A percentile compares a stretch with the other conserved stretches of the same genome.
Evolutionary conservation across 1,139 yeast genomes (phyloP).

Genomic region (Tardiomyces depauwii): DNA sequence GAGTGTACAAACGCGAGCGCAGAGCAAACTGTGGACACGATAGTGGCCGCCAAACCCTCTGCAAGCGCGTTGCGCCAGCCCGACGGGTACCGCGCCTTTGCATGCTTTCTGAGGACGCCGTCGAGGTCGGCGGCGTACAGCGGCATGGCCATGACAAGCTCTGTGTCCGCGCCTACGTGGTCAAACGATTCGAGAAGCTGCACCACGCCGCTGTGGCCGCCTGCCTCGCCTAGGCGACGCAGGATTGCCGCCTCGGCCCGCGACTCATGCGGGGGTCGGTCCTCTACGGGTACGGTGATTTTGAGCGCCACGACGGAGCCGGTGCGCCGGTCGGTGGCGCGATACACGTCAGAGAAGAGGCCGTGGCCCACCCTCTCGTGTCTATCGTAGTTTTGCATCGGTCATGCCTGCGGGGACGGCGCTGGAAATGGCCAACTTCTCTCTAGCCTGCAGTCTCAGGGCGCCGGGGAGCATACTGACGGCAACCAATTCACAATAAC

Average conservation of each 20-base stretch:
- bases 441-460: too few relatives aligned
- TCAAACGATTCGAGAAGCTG: constrained; percentile 19
- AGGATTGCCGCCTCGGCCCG: constrained; percentile 32
- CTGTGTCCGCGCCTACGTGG: constrained; percentile 22
- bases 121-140: constrained; percentile 27
- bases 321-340: constrained; percentile 9
- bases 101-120: constrained; percentile 22
- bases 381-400: not conserved
- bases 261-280: constrained; percentile 39
- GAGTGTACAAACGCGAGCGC: constrained; percentile 45
- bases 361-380: constrained; percentile 18
- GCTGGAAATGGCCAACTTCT: too few relatives aligned
- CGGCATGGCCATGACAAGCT: constrained; percentile 34
- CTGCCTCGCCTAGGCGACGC: constrained; percentile 13
- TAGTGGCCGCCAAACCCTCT: constrained; percentile 15
- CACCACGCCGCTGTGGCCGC: constrained; percentile 11
- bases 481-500: too few relatives aligned
- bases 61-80: constrained; percentile 23
- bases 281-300: constrained; percentile 36
- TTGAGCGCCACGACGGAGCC: constrained; percentile 32
- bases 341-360: constrained; percentile 27
- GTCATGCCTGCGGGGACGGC: too few relatives aligned
- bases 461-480: too few relatives aligned
- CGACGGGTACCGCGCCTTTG: constrained; percentile 25
- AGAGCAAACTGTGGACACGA: constrained; percentile 33